Conservation (phyloP, 169 alveolate species). For the Babesia ovata region DNA sequence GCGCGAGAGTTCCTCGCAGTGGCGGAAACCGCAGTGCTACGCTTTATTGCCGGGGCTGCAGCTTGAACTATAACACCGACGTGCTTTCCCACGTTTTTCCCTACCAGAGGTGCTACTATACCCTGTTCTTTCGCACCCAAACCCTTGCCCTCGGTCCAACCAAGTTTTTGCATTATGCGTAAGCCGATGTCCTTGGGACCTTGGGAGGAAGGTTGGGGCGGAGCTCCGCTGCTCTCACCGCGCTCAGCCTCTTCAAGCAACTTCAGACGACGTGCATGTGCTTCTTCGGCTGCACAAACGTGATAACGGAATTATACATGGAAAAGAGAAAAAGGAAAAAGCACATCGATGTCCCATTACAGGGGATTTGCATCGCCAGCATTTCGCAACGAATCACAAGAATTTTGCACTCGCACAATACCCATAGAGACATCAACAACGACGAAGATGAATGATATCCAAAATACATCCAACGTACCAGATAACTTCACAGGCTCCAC, state of each 20-base stretch:
- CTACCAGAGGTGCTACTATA: slow-evolving; percentile 83
- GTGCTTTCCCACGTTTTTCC: slow-evolving; percentile 78
- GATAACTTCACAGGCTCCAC: slow-evolving; percentile 22
- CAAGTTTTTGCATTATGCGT: slow-evolving; percentile 87
- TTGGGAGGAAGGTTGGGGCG: slow-evolving; percentile 13
- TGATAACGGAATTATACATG: not conserved
- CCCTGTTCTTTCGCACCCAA: slow-evolving; percentile 86
- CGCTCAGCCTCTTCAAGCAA: slow-evolving; percentile 14
- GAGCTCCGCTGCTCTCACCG: not conserved
- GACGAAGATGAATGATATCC: not conserved
- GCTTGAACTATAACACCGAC: slow-evolving; percentile 85
- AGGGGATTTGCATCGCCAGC: not conserved
- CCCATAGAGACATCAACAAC: no score
- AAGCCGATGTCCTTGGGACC: slow-evolving; percentile 81
- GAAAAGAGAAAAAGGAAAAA: no score
- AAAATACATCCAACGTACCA: slow-evolving; percentile 3
- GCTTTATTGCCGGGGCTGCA: not conserved
- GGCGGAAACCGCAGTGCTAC: not conserved
- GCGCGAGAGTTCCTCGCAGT: not conserved
- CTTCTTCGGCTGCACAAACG: slow-evolving; percentile 28
- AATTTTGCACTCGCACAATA: no score
- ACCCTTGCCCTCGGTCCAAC: slow-evolving; percentile 89
- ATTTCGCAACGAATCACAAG: no score
- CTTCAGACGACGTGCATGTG: slow-evolving; percentile 22
- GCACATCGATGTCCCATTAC: not conserved